Base-by-base conservation (phyloP, 768 basidiomycete genomes). In the Baorangia bicolor region DNA sequence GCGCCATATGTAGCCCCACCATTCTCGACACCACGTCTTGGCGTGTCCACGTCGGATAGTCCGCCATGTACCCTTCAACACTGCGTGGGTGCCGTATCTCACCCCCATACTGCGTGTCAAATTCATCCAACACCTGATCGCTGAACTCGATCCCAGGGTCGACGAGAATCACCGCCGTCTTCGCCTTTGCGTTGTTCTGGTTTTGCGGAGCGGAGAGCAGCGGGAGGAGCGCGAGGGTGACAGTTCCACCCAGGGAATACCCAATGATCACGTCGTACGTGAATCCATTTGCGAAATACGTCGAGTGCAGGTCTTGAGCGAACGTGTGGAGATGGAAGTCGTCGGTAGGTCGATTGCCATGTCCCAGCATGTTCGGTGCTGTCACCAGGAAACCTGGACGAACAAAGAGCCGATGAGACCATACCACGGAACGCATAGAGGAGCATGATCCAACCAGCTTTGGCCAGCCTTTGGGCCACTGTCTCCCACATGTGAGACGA, bases 361-460 rank as follows among this genome's bases (percentile, higher is more conserved):
- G 63, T 9, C 59, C 59, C 2, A 61, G 41, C 49, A 64, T 23
- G 49, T 64, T 57, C 2, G 63, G 64, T 11, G 60, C 63, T 21
- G 27, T 57, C 41, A 64, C 62, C 4, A 60, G 42, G 45, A 50
- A 62, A 13, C 47, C 59, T 64, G 23, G 28, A 25, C 10, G 28
- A 49, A 11, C 6, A 10, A 38, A 34, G 16, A n/a, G 20, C 11
- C 3, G 18, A 31, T 55, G 31, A 50, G 38, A 28, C 46, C 39
- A 10, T 11, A 14, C 2, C 13, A 14, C 2, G 21, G 20, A 30
- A 45, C 1, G 1, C 5, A 5, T 8, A 23, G 41, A 35, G 1
- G 16, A 38, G 23, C 20, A 12, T 33, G 8, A 16, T 28, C 49
- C 2, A 27, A 63, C 62, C 62, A 23, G 40, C 37, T 34, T 41